Evolutionary conservation across 371 early-diverging fungal species (phyloP).

Genomic region (Chytridium lagenaria): DNA sequence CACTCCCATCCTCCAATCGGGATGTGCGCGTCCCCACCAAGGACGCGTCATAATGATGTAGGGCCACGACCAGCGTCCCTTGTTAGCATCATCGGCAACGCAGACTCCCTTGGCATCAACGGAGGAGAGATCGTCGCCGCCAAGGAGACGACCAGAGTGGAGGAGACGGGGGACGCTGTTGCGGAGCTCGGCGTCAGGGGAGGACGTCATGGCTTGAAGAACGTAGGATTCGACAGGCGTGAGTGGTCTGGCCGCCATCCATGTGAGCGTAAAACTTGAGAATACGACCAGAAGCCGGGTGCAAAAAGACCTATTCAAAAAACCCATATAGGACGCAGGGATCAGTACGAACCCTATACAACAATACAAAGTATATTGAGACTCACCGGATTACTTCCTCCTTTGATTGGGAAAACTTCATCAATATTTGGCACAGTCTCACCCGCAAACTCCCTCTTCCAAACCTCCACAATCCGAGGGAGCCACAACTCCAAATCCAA

Average conservation of each 20-base stretch:
- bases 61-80: conserved; percentile 37
- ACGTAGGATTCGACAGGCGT: conserved; percentile 21
- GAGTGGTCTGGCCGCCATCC: conserved; percentile 10
- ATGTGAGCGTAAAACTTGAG: conserved; percentile 18
- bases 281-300: not conserved
- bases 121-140: not conserved
- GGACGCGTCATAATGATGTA: conserved; percentile 24
- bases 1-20: conserved; percentile 17
- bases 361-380: not conserved
- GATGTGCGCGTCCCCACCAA: conserved; percentile 16
- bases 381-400: conserved; percentile 14
- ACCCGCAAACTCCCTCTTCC: conserved; percentile 3
- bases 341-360: too few species aligned
- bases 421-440: not conserved
- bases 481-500: conserved; percentile 17
- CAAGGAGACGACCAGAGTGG: conserved; percentile 10
- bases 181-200: not conserved
- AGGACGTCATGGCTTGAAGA: not conserved
- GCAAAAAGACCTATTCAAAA: conserved; percentile 11
- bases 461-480: conserved; percentile 12
- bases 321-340: too few species aligned
- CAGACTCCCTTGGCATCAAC: not conserved
- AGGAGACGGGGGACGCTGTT: not conserved
- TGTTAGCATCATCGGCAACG: conserved; percentile 4
- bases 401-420: conserved; percentile 1